Base-by-base conservation (phyloP, 805 yeast species). In the Kazachstania bromeliacearum region DNA sequence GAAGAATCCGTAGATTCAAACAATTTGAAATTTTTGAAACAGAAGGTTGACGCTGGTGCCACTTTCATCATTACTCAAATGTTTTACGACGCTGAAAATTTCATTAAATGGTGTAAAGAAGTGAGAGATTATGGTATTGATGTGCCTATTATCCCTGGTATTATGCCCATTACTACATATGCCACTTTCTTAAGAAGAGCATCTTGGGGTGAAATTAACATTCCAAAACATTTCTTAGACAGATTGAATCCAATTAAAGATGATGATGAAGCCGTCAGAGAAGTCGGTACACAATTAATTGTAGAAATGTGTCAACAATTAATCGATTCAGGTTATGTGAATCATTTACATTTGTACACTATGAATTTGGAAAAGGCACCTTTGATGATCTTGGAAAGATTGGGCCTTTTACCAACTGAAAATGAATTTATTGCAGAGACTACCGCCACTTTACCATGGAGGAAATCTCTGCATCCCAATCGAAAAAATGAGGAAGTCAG, bases 111-210 rank as follows among this genome's bases (percentile, higher is more conserved):
- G 98, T 85, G 92, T 50, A 58, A 67, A 14, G 62, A 66, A 41
- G 71, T 89, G 37, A 73, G 89, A 47, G 75, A 68, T 16, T 65
- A 66, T 16, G 96, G 95, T 16, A 72, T 92, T 44, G 67, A 68
- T 27, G 77, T 84, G 36, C 97, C 97, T 20, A 83, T 92, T 46
- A 79, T 92, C 41, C 98, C 98, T 1, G 98, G 98, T 10, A 87
- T 92, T 60, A 92, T 92, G 98, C 98, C 98, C 16, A 88, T 92
- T 40, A 78, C 94, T n/a, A 85, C 96, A 3, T 88, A 89, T 62
- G 82, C 94, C 18, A 77, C 95, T 3, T 92, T 92, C 57, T 60
- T 87, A 44, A 79, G 98, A 66, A 76, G 98, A 58, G 95, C 96
- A 14, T 77, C 77, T 37, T 92, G 98, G 98, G 85, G 94, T 41